Evolutionary conservation across 306 rosid species (phyloP), one percentile per base, ranked within the genome.

Genomic region (Herpetospermum pedunculosum): DNA sequence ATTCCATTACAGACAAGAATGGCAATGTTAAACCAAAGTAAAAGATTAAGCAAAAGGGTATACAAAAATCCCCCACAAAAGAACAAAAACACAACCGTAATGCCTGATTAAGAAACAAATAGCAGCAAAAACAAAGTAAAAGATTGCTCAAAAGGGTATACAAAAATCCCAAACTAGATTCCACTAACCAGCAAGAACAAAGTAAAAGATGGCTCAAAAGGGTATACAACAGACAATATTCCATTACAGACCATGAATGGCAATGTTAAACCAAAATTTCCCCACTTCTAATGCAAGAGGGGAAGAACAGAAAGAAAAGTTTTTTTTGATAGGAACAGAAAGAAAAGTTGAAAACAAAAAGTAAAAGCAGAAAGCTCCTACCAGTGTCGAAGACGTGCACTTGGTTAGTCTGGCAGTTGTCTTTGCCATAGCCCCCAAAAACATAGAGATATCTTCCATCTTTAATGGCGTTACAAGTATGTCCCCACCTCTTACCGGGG

Each of bases 401-500:
- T 79, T 87, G 92, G 84, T 95, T 92, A 75, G 97, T 95, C 84
- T 89, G 99, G 80, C 96, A 95, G 92, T 89, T 92, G 78, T 89
- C 88, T 77, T 79, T 87, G 85, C 99, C 99, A 55, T 95, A 95
- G 41, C 99, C 99, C 8, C 96, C 99, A 47, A 95, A 92, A 52
- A 95, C 89, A 81, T 92, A 95, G 87, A 95, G 78, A 78, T 87
- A 77, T 60, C 87, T 87, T 1, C 99, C 99, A 57, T 88, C 96
- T 81, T 87, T 87, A 83, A 95, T 81, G 91, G 99, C 91, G 92
- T 88, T 92, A 81, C 96, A 91, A 77, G 96, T 87, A 83, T 91
- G 99, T 12, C 99, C 99, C 99, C 99, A 95, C 90, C 99, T 82
- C 82, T 86, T 95, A 29, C 99, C 99, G 77, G 99, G 99, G n/a